These are phyloP conservation scores for Pseudocercospora pini-densiflorae DNA, from an alignment of 2,329 filamentous ascomycete species.

Conservation along the genomic window DNA sequence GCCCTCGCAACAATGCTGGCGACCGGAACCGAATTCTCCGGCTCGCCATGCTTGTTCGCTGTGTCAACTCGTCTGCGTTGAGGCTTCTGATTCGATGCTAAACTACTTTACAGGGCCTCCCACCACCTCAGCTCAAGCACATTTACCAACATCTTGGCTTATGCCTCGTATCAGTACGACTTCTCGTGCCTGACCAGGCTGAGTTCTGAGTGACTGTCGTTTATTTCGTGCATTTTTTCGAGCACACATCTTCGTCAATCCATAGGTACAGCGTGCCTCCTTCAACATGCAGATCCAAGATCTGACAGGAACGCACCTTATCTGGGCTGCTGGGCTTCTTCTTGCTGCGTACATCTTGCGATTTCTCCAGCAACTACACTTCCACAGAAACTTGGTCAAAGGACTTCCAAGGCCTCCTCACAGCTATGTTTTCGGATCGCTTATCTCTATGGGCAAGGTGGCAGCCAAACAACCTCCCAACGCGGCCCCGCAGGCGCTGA, in stretches of 20 bases:
- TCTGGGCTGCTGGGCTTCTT: constrained; percentile 33
- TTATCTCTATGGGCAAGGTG: constrained; percentile 45
- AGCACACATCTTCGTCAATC: neutral
- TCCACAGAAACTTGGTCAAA: constrained; percentile 32
- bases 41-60: neutral
- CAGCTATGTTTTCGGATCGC: constrained; percentile 47
- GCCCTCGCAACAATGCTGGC: neutral
- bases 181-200: neutral
- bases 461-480: constrained; percentile 40
- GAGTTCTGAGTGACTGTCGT: neutral
- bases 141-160: neutral
- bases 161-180: neutral
- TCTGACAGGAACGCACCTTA: neutral
- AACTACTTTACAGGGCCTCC: neutral
- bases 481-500: constrained; percentile 43
- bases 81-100: neutral
- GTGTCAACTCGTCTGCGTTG: neutral
- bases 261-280: neutral
- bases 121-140: neutral
- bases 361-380: constrained; percentile 34
- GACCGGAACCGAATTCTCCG: neutral
- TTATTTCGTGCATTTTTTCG: neutral
- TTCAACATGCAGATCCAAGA: constrained; percentile 3
- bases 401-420: constrained; percentile 47
- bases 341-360: constrained; percentile 30